Conservation (phyloP, 1,284 basidiomycete species). For the Microbotryum scabiosae region DNA sequence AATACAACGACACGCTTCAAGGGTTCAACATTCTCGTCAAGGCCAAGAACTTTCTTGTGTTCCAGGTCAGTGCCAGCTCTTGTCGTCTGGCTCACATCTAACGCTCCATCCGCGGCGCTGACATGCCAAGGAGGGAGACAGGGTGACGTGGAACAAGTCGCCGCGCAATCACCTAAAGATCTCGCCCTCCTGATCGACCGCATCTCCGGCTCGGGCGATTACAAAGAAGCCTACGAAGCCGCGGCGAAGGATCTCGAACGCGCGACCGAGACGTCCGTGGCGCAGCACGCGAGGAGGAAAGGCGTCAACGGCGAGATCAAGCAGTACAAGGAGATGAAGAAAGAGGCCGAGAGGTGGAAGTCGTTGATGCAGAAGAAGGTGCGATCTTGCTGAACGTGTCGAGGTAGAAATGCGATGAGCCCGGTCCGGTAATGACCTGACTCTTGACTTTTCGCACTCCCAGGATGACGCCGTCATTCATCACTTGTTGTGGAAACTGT, state of each 20-base stretch:
- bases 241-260: conserved; percentile 79
- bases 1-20: conserved; percentile 75
- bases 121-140: too few relatives aligned
- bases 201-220: conserved; percentile 85
- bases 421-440: neutral
- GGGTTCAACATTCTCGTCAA: conserved; percentile 94
- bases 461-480: conserved; percentile 74
- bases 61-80: conserved; percentile 50
- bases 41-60: conserved; percentile 99
- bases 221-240: conserved; percentile 78
- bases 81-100: too few relatives aligned
- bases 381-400: neutral
- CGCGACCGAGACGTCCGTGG: conserved; percentile 85
- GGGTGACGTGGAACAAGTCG: conserved; percentile 98
- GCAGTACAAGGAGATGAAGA: conserved; percentile 94
- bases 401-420: too few relatives aligned
- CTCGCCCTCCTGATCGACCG: conserved; percentile 88
- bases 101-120: too few relatives aligned
- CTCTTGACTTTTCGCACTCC: neutral
- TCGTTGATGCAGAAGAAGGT: conserved; percentile 55
- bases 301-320: conserved; percentile 92
- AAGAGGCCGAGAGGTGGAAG: conserved; percentile 84
- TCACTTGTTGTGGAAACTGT: conserved; percentile 80
- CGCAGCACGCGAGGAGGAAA: conserved; percentile 85
- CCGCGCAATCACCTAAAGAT: conserved; percentile 85